A percentile compares a stretch with the other conserved stretches of the same genome.
Conservation (phyloP, 768 basidiomycete species). For the Boletus sp. region DNA sequence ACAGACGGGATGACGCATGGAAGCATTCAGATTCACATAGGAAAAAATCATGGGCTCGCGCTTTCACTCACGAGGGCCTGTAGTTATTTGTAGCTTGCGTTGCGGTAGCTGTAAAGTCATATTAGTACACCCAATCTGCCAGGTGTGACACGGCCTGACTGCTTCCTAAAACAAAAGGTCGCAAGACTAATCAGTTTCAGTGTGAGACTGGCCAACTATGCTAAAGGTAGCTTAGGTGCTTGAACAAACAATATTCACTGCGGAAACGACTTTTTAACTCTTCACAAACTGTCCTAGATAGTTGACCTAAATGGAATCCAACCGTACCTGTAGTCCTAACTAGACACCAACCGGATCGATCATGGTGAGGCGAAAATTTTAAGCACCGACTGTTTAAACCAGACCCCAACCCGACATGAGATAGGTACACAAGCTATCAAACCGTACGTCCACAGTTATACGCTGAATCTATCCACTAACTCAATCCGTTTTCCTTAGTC, state of each 20-base stretch:
- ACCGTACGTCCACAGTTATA: neutral
- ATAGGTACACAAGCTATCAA: neutral
- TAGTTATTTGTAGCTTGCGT: too few species aligned
- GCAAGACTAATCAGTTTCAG: too few species aligned
- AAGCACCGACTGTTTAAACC: neutral
- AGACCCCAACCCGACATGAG: neutral
- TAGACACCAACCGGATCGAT: neutral
- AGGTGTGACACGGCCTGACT: too few species aligned
- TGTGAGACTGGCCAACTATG: too few species aligned
- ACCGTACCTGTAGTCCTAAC: neutral
- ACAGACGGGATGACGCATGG: too few species aligned
- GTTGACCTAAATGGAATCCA: neutral
- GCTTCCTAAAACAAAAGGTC: too few species aligned
- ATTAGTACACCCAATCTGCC: too few species aligned
- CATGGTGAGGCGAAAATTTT: neutral
- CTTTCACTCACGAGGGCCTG: too few species aligned
- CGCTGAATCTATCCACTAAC: neutral
- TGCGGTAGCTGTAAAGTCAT: too few species aligned
- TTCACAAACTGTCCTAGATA: neutral
- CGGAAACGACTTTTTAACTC: neutral
- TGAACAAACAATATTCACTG: neutral
- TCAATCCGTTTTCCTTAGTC: neutral
- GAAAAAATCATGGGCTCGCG: too few species aligned
- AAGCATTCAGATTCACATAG: too few species aligned
- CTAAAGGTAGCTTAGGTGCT: too few species aligned